Evolutionary conservation across 2,329 filamentous ascomycete species (phyloP).

Genomic region (Aspergillus piperis): DNA sequence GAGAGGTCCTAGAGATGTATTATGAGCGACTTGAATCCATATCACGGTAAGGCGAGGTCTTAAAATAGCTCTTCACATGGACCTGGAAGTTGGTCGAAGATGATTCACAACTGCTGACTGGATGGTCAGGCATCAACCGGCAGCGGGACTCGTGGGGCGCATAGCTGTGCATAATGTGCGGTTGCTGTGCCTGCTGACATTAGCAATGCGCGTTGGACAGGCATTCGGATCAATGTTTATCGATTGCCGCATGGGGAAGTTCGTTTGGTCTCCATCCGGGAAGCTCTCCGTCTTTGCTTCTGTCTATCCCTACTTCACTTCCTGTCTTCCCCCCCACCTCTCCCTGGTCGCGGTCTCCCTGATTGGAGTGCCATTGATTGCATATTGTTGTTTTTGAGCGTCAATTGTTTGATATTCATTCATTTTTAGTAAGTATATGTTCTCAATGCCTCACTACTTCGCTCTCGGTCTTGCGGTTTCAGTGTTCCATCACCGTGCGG

Average conservation of each 20-base stretch:
- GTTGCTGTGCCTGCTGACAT: conserved; percentile 25
- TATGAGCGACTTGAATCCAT: neutral
- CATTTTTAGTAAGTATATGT: conserved; percentile 21
- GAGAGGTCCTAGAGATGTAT: neutral
- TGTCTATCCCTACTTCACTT: conserved; percentile 12
- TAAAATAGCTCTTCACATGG: neutral
- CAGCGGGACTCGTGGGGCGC: conserved; percentile 7
- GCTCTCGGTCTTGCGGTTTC: neutral
- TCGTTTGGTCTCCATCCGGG: conserved; percentile 22
- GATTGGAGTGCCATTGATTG: conserved; percentile 31
- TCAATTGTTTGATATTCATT: conserved; percentile 24
- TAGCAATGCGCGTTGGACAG: conserved; percentile 31
- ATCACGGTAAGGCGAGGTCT: neutral
- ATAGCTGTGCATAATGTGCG: conserved; percentile 8
- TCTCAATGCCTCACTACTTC: neutral
- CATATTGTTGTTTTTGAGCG: conserved; percentile 29
- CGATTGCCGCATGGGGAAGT: conserved; percentile 39
- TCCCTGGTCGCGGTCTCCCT: conserved; percentile 18
- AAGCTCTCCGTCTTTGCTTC: conserved; percentile 30
- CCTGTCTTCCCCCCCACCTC: conserved; percentile 16
- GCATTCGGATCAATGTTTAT: conserved; percentile 39
- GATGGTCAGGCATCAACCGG: conserved; percentile 13
- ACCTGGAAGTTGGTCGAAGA: neutral
- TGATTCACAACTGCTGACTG: conserved; percentile 8
- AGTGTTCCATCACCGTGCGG: neutral